Evolutionary conservation across 106 monocot genomes (phyloP), one percentile per base, ranked within the genome.

Genomic region (Amphibolis antarctica): DNA sequence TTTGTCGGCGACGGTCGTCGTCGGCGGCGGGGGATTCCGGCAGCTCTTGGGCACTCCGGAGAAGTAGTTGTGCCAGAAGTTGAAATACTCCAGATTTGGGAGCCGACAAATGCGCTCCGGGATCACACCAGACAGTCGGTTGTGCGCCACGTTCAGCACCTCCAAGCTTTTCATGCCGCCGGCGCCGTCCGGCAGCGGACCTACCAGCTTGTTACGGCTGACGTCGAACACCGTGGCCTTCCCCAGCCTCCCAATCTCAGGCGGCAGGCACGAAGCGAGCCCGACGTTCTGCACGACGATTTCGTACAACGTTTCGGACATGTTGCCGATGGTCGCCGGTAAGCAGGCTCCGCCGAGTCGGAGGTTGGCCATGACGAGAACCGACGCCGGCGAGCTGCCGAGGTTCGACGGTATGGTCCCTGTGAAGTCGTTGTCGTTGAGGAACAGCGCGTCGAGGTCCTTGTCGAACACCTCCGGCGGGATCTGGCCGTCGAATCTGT

Each of bases 31-130:
- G 23, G 80, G 42, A 9, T 15, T 47, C 28, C 51, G 48, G 71
- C 85, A 85, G 21, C 47, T 44, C 11, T 29, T 62, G 10, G 77
- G 74, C 53, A 67, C 48, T 22, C 66, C 71, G 30, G 78, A 69
- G 76, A 85, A 81, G 81, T 70, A 85, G 63, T 85, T 85, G 59
- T 45, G 36, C 9, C 77, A 75, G 21, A 72, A 69, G 18, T 78
- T 70, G 22, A 85, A 62, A 65, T 81, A 80, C 58, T 45, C 31
- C 31, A 85, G 68, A 9, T 59, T 20, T 0, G 79, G 58, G 4
- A 82, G 70, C 44, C 12, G 5, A 71, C 82, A 82, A 1, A 78
- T 59, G 48, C 29, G 42, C 25, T 63, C 67, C 3, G 78, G 74
- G 12, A 82, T 67, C 66, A 66, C 36, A 14, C 82, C 82, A n/a